These are phyloP conservation scores for Dichotomocladium elegans DNA, from an alignment of 371 early-diverging fungal genomes.

Conservation along the genomic window DNA sequence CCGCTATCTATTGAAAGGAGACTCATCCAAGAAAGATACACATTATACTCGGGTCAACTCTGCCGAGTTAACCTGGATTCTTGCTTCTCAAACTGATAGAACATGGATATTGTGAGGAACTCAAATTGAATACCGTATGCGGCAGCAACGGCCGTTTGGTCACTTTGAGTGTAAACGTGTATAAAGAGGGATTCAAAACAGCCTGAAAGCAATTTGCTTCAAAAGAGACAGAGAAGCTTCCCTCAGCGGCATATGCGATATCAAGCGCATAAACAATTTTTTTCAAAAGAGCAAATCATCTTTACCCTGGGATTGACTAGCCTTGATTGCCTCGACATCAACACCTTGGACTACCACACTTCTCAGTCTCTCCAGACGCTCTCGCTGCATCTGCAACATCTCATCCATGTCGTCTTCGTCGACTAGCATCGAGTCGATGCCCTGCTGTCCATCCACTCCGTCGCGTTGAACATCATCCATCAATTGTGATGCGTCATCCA, in stretches of 20 bases:
- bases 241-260: not conserved
- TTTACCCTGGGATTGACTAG: constrained; percentile 20
- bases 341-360: constrained; percentile 41
- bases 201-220: too few species aligned
- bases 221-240: not conserved
- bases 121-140: too few species aligned
- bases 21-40: too few species aligned
- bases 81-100: too few species aligned
- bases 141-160: too few species aligned
- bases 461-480: constrained; percentile 4
- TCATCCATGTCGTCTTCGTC: constrained; percentile 46
- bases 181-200: too few species aligned
- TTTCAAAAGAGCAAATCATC: constrained; percentile 43
- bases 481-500: constrained; percentile 12
- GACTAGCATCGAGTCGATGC: not conserved
- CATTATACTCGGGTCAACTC: too few species aligned
- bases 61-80: too few species aligned
- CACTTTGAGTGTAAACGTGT: too few species aligned
- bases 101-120: too few species aligned
- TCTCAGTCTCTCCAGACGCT: constrained; percentile 36
- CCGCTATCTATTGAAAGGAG: too few species aligned
- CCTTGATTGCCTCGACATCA: constrained; percentile 36
- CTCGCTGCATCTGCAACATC: constrained; percentile 38
- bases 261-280: too few species aligned
- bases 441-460: not conserved